A percentile compares a stretch with the other conserved stretches of the same genome.
phyloP scores from a whole-genome alignment of 306 rosid genomes.

The Parietaria judaica region DNA sequence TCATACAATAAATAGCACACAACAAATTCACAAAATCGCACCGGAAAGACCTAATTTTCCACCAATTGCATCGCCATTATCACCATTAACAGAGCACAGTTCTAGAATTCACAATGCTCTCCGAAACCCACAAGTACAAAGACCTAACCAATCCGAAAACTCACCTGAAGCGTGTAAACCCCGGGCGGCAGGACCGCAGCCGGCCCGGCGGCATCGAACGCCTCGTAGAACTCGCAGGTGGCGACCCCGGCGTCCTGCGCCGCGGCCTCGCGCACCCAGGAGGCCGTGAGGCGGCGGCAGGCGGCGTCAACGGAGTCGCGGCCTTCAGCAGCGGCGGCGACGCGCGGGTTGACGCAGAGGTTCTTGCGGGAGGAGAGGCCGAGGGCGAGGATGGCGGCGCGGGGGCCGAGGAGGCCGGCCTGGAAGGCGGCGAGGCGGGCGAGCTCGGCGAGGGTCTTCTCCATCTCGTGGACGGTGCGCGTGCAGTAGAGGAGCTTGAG shows the following conservation, averaged over 20 bases:
- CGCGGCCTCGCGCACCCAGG: constrained; percentile 81
- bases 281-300: constrained; percentile 71
- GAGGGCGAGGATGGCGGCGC: constrained; percentile 58
- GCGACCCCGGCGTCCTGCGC: constrained; percentile 51
- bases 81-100: not conserved
- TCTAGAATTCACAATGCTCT: not conserved
- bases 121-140: too few relatives aligned
- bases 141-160: constrained; percentile 22
- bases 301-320: constrained; percentile 89
- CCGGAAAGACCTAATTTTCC: too few relatives aligned
- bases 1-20: too few relatives aligned
- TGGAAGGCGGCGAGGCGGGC: constrained; percentile 62
- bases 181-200: constrained; percentile 68
- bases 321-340: constrained; percentile 49
- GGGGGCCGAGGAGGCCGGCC: constrained; percentile 48
- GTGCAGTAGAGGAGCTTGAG: constrained; percentile 90
- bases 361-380: constrained; percentile 82
- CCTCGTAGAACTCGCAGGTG: constrained; percentile 67
- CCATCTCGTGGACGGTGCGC: constrained; percentile 97
- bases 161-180: constrained; percentile 91
- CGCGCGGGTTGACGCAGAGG: constrained; percentile 55
- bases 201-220: constrained; percentile 63
- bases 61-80: too few relatives aligned
- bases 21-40: too few relatives aligned
- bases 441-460: constrained; percentile 86